Evolutionary conservation across 345 rosid genomes (phyloP).

Genomic region (Noccaea caerulescens): DNA sequence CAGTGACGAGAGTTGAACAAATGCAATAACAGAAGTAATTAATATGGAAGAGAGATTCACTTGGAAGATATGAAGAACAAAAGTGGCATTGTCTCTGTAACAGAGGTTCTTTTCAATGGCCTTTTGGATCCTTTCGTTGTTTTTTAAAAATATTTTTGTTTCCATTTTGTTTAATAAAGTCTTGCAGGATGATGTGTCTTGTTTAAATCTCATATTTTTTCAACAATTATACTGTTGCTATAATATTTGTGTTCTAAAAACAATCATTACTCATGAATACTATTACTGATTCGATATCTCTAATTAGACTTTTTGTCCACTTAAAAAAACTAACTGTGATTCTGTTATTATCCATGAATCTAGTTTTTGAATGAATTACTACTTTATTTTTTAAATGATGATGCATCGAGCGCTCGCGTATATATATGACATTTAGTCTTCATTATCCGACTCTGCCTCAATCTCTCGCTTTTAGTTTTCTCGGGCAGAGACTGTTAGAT

Average conservation of each 20-base stretch:
- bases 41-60: conserved; percentile 1
- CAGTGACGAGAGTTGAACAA: conserved; percentile 39
- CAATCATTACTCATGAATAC: not conserved
- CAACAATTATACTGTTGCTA: not conserved
- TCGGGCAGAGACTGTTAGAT: conserved; percentile 15
- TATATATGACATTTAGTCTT: conserved; percentile 4
- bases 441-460: not conserved
- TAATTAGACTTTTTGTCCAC: not conserved
- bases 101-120: not conserved
- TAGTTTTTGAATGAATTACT: not conserved
- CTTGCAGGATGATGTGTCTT: not conserved
- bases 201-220: not conserved
- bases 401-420: not conserved
- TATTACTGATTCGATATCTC: no score
- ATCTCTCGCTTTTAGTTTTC: conserved; percentile 5
- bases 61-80: conserved; percentile 19
- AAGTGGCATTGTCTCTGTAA: conserved; percentile 21
- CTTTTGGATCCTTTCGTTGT: conserved; percentile 14
- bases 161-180: no score
- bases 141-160: not conserved
- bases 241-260: not conserved
- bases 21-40: not conserved
- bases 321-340: not conserved
- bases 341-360: not conserved
- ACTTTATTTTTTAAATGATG: not conserved